Evolutionary conservation across 2,329 filamentous ascomycete species (phyloP), one percentile per base, ranked within the genome.

Genomic region (Diaporthe ampelina): DNA sequence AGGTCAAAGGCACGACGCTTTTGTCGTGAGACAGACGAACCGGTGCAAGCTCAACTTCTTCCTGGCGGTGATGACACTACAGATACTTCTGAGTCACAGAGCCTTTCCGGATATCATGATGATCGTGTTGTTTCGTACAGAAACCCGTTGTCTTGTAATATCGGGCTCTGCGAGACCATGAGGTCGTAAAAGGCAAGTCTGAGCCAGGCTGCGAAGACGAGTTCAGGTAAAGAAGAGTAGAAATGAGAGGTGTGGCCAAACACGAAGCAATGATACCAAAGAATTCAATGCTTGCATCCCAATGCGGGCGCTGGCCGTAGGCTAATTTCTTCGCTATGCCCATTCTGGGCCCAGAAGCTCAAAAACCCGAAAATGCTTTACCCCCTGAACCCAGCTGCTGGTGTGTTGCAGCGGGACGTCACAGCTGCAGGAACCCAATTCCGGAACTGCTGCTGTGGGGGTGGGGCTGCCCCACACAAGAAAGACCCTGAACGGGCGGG

Each of bases 11-110:
- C 0, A 95, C 94, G 4, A 89, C 91, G 61, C 78, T 90, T 9
- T 86, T 92, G 75, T 83, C 85, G 21, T 88, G 78, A 87, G 50
- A 40, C 32, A 56, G 58, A n/a, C 35, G 29, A 35, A 17, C 4
- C 37, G 43, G 35, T 6, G 7, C 32, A 4, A 29, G 45, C 21
- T 40, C 32, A 21, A n/a, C 63, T 45, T 68, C 67, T 59, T 68
- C 78, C 79, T 83, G 86, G 91, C 90, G 76, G 82, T 93, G 91
- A 93, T 92, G 91, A 93, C 85, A 84, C 79, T 84, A 85, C 92
- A 94, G 92, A 94, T 94, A 94, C 92, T 94, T 91, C 91, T 88
- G 91, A 94, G 88, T 86, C 83, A 81, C 78, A 82, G 82, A 43
- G 72, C 68, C 29, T 45, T 57, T 52, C 29, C 26, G 37, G 68